A percentile compares a stretch with the other conserved stretches of the same genome.
phyloP scores from a whole-genome alignment of 2,329 filamentous ascomycete species.

The Venturiaceae sp. region DNA sequence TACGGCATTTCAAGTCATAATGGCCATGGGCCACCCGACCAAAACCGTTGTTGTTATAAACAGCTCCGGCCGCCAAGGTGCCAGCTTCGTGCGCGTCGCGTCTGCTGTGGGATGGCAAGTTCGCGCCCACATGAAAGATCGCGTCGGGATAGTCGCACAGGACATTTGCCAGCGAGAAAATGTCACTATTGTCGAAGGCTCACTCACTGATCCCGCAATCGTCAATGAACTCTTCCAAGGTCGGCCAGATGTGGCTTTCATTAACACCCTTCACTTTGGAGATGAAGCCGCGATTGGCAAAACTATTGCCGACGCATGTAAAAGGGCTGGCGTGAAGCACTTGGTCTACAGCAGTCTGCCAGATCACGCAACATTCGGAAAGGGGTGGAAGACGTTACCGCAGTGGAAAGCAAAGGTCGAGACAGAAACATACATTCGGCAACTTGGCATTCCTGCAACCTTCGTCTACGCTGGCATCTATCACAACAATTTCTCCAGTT shows the following conservation, averaged over 20 bases:
- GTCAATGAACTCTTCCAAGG: slow-evolving; percentile 66
- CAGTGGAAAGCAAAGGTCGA: slow-evolving; percentile 90
- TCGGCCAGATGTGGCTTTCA: slow-evolving; percentile 71
- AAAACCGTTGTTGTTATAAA: slow-evolving; percentile 75
- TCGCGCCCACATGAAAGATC: slow-evolving; percentile 79
- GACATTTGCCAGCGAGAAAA: slow-evolving; percentile 78
- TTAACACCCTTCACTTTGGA: slow-evolving; percentile 96
- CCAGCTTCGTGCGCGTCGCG: slow-evolving; percentile 88
- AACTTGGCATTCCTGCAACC: slow-evolving; percentile 73
- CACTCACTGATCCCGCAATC: slow-evolving; percentile 62
- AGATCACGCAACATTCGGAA: slow-evolving; percentile 73
- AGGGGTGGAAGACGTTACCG: slow-evolving; percentile 71
- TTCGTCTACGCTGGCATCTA: slow-evolving; percentile 97
- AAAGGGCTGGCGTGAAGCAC: slow-evolving; percentile 74
- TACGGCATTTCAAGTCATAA: background rate
- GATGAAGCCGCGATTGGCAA: slow-evolving; percentile 87
- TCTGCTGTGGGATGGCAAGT: slow-evolving; percentile 90
- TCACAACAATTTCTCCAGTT: slow-evolving; percentile 96
- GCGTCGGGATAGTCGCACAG: slow-evolving; percentile 77
- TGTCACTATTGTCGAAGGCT: slow-evolving; percentile 60
- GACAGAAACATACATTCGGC: slow-evolving; percentile 81
- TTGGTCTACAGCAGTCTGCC: slow-evolving; percentile 98
- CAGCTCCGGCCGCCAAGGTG: slow-evolving; percentile 88
- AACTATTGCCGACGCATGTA: slow-evolving; percentile 80
- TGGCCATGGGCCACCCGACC: background rate